Base-by-base conservation (phyloP, 169 alveolate genomes). In the Eimeria tenella region DNA sequence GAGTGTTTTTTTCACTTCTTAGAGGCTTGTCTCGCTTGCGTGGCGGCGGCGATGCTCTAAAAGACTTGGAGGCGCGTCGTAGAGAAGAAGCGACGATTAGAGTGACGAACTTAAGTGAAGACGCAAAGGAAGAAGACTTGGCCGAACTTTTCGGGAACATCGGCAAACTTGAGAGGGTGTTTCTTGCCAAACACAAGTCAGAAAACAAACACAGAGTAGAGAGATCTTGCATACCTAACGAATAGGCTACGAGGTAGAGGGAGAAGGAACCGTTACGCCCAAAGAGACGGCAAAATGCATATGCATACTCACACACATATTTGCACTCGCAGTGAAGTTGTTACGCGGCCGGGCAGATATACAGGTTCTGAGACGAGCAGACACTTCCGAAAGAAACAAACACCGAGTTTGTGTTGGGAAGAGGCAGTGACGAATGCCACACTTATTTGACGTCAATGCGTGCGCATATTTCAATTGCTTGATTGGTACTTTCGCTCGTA, bases 71-170 rank as follows among this genome's bases (percentile, higher is more conserved):
- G 94, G 52, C 81, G 83, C 73, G 94, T 25, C 96, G 94, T 63
- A 92, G 97, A 90, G 98, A 98, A 79, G 99, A 98, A 79, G 96
- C 97, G 94, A 98, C 99, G 21, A 96, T 98, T 87, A 96, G 99
- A 62, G 98, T 98, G 84, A 97, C 99, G 74, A 98, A 98, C 95
- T 90, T 98, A 49, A 96, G 98, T 65, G 99, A 98, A 68, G 98
- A 98, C 77, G 98, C 96, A 31, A 94, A 96, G 81, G 99, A 98
- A 73, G 97, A 96, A 93, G 99, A 98, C 75, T 92, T 98, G 31
- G 94, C 96, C 58, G 98, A 96, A 82, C 94, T 98, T 50, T 98
- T 98, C 92, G 97, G 98, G 68, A 95, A 94, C 49, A 98, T 97
- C 21, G 99, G 99, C 10, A 96, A 97, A 63, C 96, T 98, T 60